phyloP scores from a whole-genome alignment of 2,329 filamentous ascomycete genomes.

The Pseudocercospora fuligena region DNA sequence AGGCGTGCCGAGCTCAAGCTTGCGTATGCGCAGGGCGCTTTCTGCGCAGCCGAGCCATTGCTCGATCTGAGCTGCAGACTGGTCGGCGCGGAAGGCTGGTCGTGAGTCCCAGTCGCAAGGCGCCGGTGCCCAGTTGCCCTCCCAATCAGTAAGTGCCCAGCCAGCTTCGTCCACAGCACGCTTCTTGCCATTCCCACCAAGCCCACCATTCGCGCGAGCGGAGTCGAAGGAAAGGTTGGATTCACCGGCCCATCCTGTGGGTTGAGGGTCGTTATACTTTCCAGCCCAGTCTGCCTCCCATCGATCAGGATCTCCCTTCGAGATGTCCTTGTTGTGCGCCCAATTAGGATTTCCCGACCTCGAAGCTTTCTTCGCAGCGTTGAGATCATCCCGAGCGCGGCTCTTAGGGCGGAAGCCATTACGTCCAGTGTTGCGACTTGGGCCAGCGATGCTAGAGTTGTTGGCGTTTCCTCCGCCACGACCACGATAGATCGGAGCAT shows the following conservation, averaged over 20 bases:
- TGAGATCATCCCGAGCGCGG: neutral
- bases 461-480: neutral
- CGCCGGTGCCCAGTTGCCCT: conserved; percentile 52
- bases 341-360: neutral
- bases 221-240: conserved; percentile 21
- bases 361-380: neutral
- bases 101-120: conserved; percentile 53
- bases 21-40: conserved; percentile 6
- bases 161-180: conserved; percentile 12
- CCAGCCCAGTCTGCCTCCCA: conserved; percentile 28
- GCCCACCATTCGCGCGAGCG: conserved; percentile 25
- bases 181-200: conserved; percentile 21
- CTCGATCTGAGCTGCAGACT: conserved; percentile 34
- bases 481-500: conserved; percentile 3
- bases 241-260: conserved; percentile 19
- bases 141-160: conserved; percentile 45
- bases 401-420: neutral
- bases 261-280: conserved; percentile 10
- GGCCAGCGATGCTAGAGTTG: neutral
- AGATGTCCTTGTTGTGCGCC: conserved; percentile 23
- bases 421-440: neutral
- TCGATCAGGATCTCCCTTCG: conserved; percentile 26
- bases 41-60: conserved; percentile 34
- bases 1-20: conserved; percentile 4
- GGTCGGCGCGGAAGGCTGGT: conserved; percentile 34